These are phyloP conservation scores for Viscum album DNA, from an alignment of 177 flowering plant species.

Conservation along the genomic window DNA sequence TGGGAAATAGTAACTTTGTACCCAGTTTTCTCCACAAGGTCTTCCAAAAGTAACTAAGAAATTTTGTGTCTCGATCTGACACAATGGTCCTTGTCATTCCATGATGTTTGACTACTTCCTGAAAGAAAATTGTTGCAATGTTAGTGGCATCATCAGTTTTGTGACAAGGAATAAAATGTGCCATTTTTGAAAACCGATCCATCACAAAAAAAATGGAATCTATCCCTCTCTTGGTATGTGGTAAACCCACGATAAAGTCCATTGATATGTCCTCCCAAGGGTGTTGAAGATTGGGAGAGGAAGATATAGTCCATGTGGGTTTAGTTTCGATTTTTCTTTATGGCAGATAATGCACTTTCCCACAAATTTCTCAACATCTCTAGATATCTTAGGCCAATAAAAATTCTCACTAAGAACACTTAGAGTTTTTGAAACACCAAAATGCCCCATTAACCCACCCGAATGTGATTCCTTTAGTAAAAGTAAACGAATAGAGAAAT, in stretches of 20 bases:
- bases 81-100: constrained; percentile 8
- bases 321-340: background rate
- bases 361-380: background rate
- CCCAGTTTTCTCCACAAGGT: constrained; percentile 4
- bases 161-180: constrained; percentile 14
- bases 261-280: background rate
- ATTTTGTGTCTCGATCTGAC: constrained; percentile 1
- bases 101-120: constrained; percentile 8
- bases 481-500: background rate
- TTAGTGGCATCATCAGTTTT: constrained; percentile 8
- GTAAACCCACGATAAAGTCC: constrained; percentile 4
- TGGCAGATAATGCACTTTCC: background rate
- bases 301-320: background rate
- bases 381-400: background rate
- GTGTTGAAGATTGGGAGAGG: background rate
- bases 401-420: background rate
- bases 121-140: constrained; percentile 3
- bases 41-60: constrained; percentile 1
- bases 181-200: constrained; percentile 12
- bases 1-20: background rate
- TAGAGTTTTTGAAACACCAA: background rate
- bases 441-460: background rate
- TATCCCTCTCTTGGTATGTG: background rate
- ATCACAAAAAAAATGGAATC: constrained; percentile 11
- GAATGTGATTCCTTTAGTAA: background rate